phyloP scores from a whole-genome alignment of 352 stramenopile genomes.

The Globisporangium mamillatum region DNA sequence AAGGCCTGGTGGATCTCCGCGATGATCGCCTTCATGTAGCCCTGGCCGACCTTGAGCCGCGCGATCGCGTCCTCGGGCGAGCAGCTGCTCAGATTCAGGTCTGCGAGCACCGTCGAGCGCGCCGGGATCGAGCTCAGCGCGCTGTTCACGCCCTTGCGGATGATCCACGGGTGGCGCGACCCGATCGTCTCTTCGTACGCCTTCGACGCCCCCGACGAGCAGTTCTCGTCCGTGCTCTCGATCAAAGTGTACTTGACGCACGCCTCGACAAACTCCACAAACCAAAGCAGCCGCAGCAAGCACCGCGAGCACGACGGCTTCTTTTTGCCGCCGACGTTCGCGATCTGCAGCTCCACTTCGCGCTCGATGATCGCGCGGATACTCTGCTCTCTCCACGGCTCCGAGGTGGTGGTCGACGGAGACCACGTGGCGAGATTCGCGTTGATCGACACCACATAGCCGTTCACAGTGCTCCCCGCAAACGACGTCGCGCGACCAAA shows the following conservation, averaged over 20 bases:
- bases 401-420: conserved; percentile 11
- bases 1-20: conserved; percentile 50
- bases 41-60: conserved; percentile 41
- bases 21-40: conserved; percentile 46
- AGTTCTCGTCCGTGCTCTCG: conserved; percentile 65
- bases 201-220: conserved; percentile 57
- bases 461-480: conserved; percentile 66
- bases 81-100: conserved; percentile 38
- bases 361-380: conserved; percentile 55
- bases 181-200: conserved; percentile 84
- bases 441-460: conserved; percentile 71
- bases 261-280: conserved; percentile 81
- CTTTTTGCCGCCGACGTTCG: conserved; percentile 75
- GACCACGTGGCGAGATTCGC: conserved; percentile 58
- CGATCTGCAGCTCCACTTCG: conserved; percentile 60
- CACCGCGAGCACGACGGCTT: conserved; percentile 75
- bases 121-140: conserved; percentile 63
- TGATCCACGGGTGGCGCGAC: conserved; percentile 77
- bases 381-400: conserved; percentile 52
- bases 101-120: conserved; percentile 49
- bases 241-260: conserved; percentile 67
- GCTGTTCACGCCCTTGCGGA: conserved; percentile 81
- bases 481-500: conserved; percentile 83
- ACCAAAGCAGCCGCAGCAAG: conserved; percentile 74
- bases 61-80: conserved; percentile 33